Evolutionary conservation across 495 filamentous ascomycete species (phyloP), one percentile per base, ranked within the genome.

Genomic region (Penicillium steckii): DNA sequence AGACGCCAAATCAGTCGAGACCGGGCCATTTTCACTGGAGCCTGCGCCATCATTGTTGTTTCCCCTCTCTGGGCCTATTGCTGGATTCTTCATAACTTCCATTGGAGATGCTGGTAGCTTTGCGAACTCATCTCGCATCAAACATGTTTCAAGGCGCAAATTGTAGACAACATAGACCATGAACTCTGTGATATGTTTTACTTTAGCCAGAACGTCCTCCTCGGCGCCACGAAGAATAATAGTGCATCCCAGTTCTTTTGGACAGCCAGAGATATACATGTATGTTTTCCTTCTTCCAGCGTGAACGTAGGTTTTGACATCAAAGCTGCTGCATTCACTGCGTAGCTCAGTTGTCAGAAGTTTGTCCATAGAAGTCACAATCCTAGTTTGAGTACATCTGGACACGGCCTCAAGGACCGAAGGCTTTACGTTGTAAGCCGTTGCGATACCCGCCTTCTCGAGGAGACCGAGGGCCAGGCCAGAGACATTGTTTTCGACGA

Each of bases 141-240:
- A 69, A 61, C 85, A 96, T 2, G 95, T 96, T 69, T 99, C 95
- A 7, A 99, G 80, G 64, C 94, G 96, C 18, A 97, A 78, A 58
- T 96, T 99, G 69, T 99, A 97, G 13, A 97, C 91, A 21, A 99
- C 95, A 62, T 97, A 99, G 48, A 93, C 85, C 91, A 99, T 96
- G 61, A 99, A 95, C 66, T 99, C 95, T 2, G 94, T 95, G 60
- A 99, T 95, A 38, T 82, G 83, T 65, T 99, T 99, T 66, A 99
- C 85, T 52, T 82, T 88, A 2, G 80, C 73, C 5, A 99, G 79
- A 0, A 81, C 74, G 33, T 81, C 66, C 25, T 83, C 85, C 40
- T 87, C 78, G 18, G 85, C 91, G 3, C 95, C 95, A 33, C 95
- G 88, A 19, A 99, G 77, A 13, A 95, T 90, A 60, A 99, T 95